Percentiles rank a stretch among this genome's conserved stretches.
phyloP scores from a whole-genome alignment of 2,329 filamentous ascomycete genomes.

The Drechslerella dactyloides region DNA sequence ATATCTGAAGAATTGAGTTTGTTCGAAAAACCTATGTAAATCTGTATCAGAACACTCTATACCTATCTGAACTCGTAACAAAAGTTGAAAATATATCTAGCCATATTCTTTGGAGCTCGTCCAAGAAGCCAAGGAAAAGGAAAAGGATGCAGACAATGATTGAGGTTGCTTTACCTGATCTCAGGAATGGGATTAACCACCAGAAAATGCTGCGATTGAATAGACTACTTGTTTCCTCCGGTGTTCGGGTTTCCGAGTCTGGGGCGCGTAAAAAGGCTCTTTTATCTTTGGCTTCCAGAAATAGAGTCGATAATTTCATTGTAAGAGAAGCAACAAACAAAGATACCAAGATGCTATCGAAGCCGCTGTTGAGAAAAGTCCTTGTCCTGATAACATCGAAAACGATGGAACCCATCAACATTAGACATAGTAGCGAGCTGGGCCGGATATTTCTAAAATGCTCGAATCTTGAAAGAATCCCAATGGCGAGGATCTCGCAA shows the following conservation, averaged over 20 bases:
- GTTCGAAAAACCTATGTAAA: constrained; percentile 27
- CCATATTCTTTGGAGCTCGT: too few relatives aligned
- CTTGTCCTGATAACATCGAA: constrained; percentile 33
- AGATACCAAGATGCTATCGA: constrained; percentile 36
- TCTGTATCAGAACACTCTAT: neutral
- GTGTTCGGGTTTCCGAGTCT: constrained; percentile 52
- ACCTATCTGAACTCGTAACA: neutral
- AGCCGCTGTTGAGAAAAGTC: constrained; percentile 34
- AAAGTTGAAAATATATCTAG: neutral
- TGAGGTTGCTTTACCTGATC: too few relatives aligned
- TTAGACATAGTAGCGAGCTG: constrained; percentile 32
- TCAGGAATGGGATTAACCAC: constrained; percentile 58
- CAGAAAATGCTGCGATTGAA: constrained; percentile 58
- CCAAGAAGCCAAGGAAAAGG: too few relatives aligned
- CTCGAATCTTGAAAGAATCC: constrained; percentile 34
- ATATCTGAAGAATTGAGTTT: constrained; percentile 33
- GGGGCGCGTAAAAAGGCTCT: constrained; percentile 35
- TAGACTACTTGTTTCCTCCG: constrained; percentile 57
- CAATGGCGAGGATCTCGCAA: constrained; percentile 40
- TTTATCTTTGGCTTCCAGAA: constrained; percentile 47
- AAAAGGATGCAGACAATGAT: too few relatives aligned
- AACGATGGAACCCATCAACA: constrained; percentile 27
- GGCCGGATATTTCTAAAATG: constrained; percentile 45
- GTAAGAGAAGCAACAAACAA: constrained; percentile 39
- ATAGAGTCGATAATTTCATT: constrained; percentile 29